These are phyloP conservation scores for Linum trigynum DNA, from an alignment of 345 rosid genomes.

Conservation along the genomic window DNA sequence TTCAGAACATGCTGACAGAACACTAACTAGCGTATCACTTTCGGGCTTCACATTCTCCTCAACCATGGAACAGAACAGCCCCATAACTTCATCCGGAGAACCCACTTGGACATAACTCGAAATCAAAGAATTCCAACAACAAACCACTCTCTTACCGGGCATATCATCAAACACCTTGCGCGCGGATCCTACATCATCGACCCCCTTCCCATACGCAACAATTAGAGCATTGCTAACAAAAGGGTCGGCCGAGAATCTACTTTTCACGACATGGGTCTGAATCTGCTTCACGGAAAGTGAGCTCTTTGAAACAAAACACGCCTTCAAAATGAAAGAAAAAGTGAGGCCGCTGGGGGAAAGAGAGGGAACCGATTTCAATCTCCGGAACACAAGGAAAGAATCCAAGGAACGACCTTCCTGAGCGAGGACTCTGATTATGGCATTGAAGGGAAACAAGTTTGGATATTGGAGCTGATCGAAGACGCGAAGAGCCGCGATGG, in stretches of 20 bases:
- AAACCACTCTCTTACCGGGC: conserved; percentile 24
- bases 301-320: conserved; percentile 19
- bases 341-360: conserved; percentile 34
- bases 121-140: conserved; percentile 31
- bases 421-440: conserved; percentile 34
- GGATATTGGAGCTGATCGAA: conserved; percentile 23
- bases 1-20: conserved; percentile 30
- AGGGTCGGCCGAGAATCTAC: conserved; percentile 24
- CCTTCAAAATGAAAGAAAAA: conserved; percentile 29
- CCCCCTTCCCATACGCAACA: conserved; percentile 15
- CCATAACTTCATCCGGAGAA: conserved; percentile 24
- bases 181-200: conserved; percentile 26
- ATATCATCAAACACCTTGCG: conserved; percentile 36
- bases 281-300: conserved; percentile 19
- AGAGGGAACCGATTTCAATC: conserved; percentile 4
- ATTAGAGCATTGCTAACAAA: conserved; percentile 27
- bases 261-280: conserved; percentile 26
- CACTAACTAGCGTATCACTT: conserved; percentile 28
- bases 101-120: conserved; percentile 26
- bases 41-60: conserved; percentile 21
- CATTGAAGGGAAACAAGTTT: conserved; percentile 39
- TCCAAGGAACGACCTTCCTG: conserved; percentile 13
- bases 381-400: conserved; percentile 21
- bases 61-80: conserved; percentile 24
- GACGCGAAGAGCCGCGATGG: conserved; percentile 14